A percentile compares a stretch with the other conserved stretches of the same genome.
These are phyloP conservation scores for Petrea volubilis DNA, from an alignment of 257 asterid species.

Conservation along the genomic window DNA sequence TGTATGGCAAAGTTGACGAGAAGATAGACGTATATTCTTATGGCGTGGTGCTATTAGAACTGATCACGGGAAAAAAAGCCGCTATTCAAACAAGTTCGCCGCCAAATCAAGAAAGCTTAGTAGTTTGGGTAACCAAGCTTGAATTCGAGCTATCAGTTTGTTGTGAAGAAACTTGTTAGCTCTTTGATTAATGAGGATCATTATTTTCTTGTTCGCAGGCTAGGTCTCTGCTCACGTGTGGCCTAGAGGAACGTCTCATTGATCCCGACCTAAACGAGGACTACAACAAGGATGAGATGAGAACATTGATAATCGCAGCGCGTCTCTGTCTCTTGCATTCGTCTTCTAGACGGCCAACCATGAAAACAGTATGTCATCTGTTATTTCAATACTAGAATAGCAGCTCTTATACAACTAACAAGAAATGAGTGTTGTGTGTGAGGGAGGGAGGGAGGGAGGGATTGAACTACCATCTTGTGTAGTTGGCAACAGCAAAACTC, in stretches of 20 bases:
- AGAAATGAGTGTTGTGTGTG: too few relatives aligned
- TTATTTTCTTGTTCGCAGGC: constrained; percentile 54
- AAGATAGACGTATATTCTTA: constrained; percentile 82
- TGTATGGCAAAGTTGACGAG: constrained; percentile 87
- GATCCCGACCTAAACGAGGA: constrained; percentile 61
- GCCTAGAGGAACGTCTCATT: constrained; percentile 58
- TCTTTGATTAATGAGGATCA: too few relatives aligned
- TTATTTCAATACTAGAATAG: constrained; percentile 12
- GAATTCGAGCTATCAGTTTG: background rate
- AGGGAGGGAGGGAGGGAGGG: too few relatives aligned
- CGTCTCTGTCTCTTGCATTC: constrained; percentile 81
- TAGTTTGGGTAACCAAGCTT: constrained; percentile 55
- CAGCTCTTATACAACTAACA: background rate
- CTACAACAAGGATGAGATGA: constrained; percentile 63
- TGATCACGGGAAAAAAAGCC: constrained; percentile 78
- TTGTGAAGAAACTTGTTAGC: background rate
- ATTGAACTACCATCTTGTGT: too few relatives aligned
- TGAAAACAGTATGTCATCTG: constrained; percentile 53
- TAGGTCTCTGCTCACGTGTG: constrained; percentile 63
- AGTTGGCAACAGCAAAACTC: too few relatives aligned
- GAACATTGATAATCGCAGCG: constrained; percentile 57
- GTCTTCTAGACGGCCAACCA: constrained; percentile 79
- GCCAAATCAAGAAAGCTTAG: constrained; percentile 63
- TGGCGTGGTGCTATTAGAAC: constrained; percentile 79
- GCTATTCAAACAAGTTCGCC: constrained; percentile 36